phyloP scores from a whole-genome alignment of 768 basidiomycete genomes.

The Gautieria morchelliformis region DNA sequence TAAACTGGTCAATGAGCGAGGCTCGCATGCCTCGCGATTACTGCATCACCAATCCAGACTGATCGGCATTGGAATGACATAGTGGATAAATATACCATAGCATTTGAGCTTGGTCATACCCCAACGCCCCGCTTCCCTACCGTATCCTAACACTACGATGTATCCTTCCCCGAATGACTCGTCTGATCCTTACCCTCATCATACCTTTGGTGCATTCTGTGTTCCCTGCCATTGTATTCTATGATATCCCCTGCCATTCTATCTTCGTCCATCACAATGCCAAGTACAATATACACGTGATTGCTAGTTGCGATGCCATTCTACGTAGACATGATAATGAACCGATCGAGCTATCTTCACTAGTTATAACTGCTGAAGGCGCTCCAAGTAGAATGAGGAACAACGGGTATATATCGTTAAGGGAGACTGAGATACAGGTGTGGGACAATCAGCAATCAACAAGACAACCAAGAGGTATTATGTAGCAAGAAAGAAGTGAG shows the following conservation, averaged over 20 bases:
- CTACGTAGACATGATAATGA: no score
- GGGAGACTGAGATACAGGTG: no score
- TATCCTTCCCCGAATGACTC: background rate
- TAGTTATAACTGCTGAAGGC: background rate
- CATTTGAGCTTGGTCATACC: no score
- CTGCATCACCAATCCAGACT: conserved; percentile 1
- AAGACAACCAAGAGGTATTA: no score
- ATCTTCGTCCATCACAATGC: no score
- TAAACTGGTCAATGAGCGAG: conserved; percentile 63
- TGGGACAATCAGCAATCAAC: no score
- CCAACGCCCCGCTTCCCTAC: background rate
- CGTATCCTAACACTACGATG: background rate
- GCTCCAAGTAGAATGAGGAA: no score
- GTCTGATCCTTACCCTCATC: background rate
- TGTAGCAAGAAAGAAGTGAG: no score
- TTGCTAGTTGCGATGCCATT: no score
- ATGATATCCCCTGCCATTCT: background rate
- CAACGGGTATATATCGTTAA: no score
- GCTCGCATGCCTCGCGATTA: conserved; percentile 8
- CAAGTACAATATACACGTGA: no score
- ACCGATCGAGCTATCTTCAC: background rate
- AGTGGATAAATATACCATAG: background rate
- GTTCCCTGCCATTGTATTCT: background rate
- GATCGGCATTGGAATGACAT: conserved; percentile 1
- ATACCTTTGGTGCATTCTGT: background rate